Evolutionary conservation across 2,329 filamentous ascomycete genomes (phyloP).

Genomic region (Chrysoporthe austroafricana): DNA sequence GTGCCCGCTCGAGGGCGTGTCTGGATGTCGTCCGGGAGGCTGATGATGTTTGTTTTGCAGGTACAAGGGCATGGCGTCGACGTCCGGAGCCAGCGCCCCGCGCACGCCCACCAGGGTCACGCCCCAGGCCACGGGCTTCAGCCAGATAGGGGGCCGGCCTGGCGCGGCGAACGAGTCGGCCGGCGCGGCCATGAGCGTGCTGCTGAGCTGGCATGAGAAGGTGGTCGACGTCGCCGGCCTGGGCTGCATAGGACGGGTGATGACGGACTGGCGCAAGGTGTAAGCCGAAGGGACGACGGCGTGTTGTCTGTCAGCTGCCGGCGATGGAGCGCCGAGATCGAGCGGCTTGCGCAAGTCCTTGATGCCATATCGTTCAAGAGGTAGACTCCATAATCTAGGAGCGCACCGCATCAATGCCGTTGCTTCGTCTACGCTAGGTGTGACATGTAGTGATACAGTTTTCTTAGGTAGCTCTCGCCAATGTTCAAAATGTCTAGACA

Average conservation of each 20-base stretch:
- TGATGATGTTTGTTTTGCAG: conserved; percentile 45
- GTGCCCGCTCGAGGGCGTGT: background rate
- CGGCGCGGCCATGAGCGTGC: conserved; percentile 90
- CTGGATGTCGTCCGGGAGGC: conserved; percentile 4
- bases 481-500: background rate
- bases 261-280: conserved; percentile 94
- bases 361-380: conserved; percentile 1
- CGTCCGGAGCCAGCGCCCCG: conserved; percentile 44
- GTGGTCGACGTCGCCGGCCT: conserved; percentile 90
- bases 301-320: background rate
- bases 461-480: background rate
- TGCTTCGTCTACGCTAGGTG: background rate
- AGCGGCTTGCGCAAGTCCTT: background rate
- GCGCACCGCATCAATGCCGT: background rate
- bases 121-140: conserved; percentile 86
- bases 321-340: background rate
- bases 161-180: conserved; percentile 66
- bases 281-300: conserved; percentile 44
- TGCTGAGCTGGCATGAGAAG: conserved; percentile 99
- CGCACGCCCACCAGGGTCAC: conserved; percentile 57
- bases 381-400: conserved; percentile 6
- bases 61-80: conserved; percentile 82
- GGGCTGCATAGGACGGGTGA: conserved; percentile 89
- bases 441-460: background rate
- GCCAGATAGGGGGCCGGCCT: conserved; percentile 68